Conservation (phyloP, 1,284 basidiomycete genomes). For the Puccinia novopanici region DNA sequence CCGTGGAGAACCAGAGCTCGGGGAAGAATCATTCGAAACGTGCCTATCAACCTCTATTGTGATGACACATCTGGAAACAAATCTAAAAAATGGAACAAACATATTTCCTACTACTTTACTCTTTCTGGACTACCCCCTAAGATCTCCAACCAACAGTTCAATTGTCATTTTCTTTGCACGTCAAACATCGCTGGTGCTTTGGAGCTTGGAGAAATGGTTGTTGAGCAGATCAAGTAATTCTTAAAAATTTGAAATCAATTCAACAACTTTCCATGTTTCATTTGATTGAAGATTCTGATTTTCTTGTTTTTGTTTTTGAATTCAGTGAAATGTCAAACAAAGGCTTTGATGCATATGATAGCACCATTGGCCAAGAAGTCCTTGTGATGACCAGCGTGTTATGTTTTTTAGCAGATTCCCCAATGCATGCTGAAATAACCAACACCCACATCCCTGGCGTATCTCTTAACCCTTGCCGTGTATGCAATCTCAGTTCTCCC, state of each 20-base stretch:
- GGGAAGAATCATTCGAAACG: background rate
- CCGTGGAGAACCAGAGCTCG: background rate
- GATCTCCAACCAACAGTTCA: too few species aligned
- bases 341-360: slow-evolving; percentile 14
- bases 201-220: slow-evolving; percentile 1
- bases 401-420: background rate
- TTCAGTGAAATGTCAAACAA: background rate
- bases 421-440: slow-evolving; percentile 23
- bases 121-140: too few species aligned
- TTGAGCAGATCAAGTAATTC: slow-evolving; percentile 5
- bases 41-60: background rate
- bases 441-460: background rate
- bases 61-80: too few species aligned
- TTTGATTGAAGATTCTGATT: background rate
- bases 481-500: background rate
- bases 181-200: background rate
- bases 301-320: background rate
- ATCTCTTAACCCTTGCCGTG: background rate
- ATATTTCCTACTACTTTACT: too few species aligned
- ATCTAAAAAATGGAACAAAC: too few species aligned
- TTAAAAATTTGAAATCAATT: too few species aligned
- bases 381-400: background rate
- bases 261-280: background rate
- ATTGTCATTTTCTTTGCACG: too few species aligned
- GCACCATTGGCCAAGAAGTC: background rate